These are phyloP conservation scores for Ustilago xerochloae DNA, from an alignment of 1,284 basidiomycete species.

Conservation along the genomic window DNA sequence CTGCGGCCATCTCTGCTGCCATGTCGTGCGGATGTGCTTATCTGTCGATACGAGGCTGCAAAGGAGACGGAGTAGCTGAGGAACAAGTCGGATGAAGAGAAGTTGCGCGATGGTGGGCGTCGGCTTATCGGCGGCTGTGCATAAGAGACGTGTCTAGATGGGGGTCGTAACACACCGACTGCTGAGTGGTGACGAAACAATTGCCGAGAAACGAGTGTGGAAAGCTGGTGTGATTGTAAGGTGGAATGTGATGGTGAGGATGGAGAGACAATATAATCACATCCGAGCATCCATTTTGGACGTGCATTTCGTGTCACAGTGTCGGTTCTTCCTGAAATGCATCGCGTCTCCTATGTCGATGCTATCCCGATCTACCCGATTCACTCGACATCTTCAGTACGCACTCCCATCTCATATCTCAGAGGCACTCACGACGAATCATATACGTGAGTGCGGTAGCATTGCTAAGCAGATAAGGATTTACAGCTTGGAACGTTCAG, in stretches of 20 bases:
- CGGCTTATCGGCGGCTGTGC: not conserved
- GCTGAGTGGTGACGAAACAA: not conserved
- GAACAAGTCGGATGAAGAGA: not conserved
- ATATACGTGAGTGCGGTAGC: too few species aligned
- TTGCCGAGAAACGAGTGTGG: not conserved
- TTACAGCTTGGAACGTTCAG: constrained; percentile 32
- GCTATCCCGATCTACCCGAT: constrained; percentile 2
- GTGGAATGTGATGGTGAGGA: constrained; percentile 10
- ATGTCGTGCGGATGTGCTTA: constrained; percentile 8
- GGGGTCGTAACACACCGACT: not conserved
- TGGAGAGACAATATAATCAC: not conserved
- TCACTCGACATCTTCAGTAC: too few species aligned
- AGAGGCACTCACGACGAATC: not conserved
- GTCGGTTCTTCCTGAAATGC: not conserved
- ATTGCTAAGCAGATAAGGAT: too few species aligned
- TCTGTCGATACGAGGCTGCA: not conserved
- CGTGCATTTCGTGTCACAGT: constrained; percentile 1
- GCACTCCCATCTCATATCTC: too few species aligned
- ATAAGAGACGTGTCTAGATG: too few species aligned
- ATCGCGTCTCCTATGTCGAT: not conserved
- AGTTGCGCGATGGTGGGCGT: not conserved
- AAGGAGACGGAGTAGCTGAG: too few species aligned
- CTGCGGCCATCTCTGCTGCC: constrained; percentile 9
- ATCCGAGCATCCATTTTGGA: constrained; percentile 7
- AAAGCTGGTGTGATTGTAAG: not conserved